Base-by-base conservation (phyloP, 1,139 yeast species). In the Scheffersomyces stambukii region DNA sequence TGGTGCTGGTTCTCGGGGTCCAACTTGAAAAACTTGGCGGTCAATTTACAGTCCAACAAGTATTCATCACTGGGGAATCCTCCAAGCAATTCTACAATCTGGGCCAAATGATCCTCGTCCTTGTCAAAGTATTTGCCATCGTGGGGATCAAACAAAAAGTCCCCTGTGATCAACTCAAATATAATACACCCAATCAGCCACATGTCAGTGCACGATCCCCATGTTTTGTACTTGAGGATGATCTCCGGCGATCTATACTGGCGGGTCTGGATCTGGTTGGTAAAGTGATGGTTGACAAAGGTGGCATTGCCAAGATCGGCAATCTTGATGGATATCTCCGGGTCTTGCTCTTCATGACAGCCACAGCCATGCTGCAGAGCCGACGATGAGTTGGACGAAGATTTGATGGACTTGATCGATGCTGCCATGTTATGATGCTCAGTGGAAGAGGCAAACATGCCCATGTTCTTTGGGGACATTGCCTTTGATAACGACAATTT, bases 221-320 rank as follows among this genome's bases (percentile, higher is more conserved):
- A 85, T 12, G 66, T 52, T 11, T 77, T 68, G 26, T 88, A 83
- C 27, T 79, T 56, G 30, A 74, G 62, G 15, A 73, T 57, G 15
- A 83, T 80, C 52, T 85, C 95, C 0, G 95, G 95, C 1, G 93
- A 71, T 20, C 95, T 61, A 52, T 85, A 85, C 51, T 85, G 95
- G 25, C 95, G 64, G 1, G 95, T 85, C 55, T 85, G 95, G 40
- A 85, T 83, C 48, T 82, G 91, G 52, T 82, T 75, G 11, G 94
- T 81, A 54, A 81, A 82, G 52, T 85, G 95, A 25, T 68, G 70
- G 45, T 75, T 63, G 7, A 71, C 64, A 73, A 81, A 81, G 41
- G 95, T 83, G 0, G 95, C 93, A 50, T 85, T 85, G 13, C 95
- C 95, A 32, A 85, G 65, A 50, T 85, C 95, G 3, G 93, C 95